A percentile compares a stretch with the other conserved stretches of the same genome.
These are phyloP conservation scores for Xerocomus brunneocitrinus DNA, from an alignment of 768 basidiomycete species.

Conservation along the genomic window DNA sequence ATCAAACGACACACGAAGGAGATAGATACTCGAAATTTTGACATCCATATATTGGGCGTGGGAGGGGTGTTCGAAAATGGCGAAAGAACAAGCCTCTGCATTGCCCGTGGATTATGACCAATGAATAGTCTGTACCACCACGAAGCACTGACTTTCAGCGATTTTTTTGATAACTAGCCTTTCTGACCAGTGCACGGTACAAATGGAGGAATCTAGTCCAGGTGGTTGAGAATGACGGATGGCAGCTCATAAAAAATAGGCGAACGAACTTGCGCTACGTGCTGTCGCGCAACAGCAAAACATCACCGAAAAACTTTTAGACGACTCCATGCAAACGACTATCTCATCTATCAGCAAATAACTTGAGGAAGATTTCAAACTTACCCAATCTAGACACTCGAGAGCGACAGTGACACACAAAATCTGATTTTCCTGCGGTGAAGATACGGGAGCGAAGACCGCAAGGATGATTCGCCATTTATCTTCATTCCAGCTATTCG, in stretches of 20 bases:
- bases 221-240: constrained; percentile 5
- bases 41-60: not conserved
- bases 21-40: not conserved
- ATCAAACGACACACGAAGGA: constrained; percentile 11
- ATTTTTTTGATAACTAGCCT: constrained; percentile 1
- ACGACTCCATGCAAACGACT: not conserved
- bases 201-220: not conserved
- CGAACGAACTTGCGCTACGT: no score
- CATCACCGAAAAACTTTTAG: constrained; percentile 8
- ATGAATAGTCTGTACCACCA: constrained; percentile 9
- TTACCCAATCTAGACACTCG: constrained; percentile 12
- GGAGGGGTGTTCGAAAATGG: constrained; percentile 10
- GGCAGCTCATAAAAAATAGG: constrained; percentile 13
- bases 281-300: constrained; percentile 3
- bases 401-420: constrained; percentile 16
- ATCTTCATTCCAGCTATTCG: constrained; percentile 20
- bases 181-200: constrained; percentile 15
- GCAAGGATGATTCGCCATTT: constrained; percentile 19
- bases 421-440: constrained; percentile 4
- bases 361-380: no score
- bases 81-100: constrained; percentile 8
- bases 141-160: constrained; percentile 7
- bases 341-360: not conserved
- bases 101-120: not conserved
- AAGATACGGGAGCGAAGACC: constrained; percentile 8